phyloP scores from a whole-genome alignment of 148 eudicot species.

The Oxyria digyna region DNA sequence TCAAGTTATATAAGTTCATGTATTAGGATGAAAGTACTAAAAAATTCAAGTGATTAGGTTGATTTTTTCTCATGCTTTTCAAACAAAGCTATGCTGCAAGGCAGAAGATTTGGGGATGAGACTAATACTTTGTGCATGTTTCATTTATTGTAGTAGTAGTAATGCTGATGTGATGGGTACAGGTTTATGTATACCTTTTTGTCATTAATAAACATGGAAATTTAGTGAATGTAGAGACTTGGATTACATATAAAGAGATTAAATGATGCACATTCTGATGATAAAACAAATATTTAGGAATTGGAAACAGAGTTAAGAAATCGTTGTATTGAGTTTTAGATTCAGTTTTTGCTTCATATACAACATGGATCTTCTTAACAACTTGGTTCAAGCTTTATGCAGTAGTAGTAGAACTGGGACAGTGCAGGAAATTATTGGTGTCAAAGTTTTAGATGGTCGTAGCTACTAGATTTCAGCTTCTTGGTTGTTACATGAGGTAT shows the following conservation, averaged over 20 bases:
- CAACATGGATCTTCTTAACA: too few species aligned
- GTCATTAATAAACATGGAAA: neutral
- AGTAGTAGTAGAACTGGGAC: too few species aligned
- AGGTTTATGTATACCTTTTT: neutral
- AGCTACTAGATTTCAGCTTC: too few species aligned
- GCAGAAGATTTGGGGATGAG: neutral
- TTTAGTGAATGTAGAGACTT: constrained; percentile 37
- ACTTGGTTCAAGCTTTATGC: too few species aligned
- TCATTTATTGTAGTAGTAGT: neutral
- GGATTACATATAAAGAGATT: constrained; percentile 51
- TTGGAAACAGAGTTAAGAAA: constrained; percentile 55
- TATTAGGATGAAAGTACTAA: neutral
- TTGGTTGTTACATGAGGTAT: too few species aligned
- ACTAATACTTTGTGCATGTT: neutral
- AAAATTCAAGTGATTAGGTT: neutral
- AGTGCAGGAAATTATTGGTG: too few species aligned
- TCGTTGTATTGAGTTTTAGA: constrained; percentile 60
- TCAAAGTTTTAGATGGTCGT: too few species aligned
- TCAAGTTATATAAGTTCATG: neutral
- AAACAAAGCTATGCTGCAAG: neutral
- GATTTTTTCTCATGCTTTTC: neutral
- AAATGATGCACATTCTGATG: constrained; percentile 39
- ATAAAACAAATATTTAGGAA: constrained; percentile 39
- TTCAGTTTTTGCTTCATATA: too few species aligned
- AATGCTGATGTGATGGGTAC: neutral